Percentiles rank a stretch among this genome's conserved stretches.
phyloP scores from a whole-genome alignment of 2,329 filamentous ascomycete genomes.

The Cytospora paraplurivora region DNA sequence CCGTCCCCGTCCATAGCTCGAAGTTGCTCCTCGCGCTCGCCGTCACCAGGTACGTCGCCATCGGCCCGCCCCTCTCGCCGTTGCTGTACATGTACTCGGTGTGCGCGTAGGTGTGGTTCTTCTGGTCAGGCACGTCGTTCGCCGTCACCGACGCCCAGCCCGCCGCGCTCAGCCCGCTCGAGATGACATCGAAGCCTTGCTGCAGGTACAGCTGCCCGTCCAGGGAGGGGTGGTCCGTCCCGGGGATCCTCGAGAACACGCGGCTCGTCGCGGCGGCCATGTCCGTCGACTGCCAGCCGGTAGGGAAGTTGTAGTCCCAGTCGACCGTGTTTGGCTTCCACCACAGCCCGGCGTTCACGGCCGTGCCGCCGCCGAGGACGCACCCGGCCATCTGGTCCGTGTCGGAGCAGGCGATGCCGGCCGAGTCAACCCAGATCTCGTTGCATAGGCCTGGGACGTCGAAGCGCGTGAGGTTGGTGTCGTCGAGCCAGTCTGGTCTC shows the following conservation, averaged over 20 bases:
- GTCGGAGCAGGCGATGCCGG: conserved; percentile 63
- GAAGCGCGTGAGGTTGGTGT: conserved; percentile 62
- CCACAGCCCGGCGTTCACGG: conserved; percentile 66
- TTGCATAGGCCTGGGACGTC: conserved; percentile 69
- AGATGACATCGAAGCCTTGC: conserved; percentile 65
- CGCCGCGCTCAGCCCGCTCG: conserved; percentile 57
- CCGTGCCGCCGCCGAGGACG: conserved; percentile 63
- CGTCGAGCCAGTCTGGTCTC: conserved; percentile 58
- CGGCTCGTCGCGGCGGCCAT: conserved; percentile 60
- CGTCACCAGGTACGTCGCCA: conserved; percentile 70
- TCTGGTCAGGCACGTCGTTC: conserved; percentile 60
- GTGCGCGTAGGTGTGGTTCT: conserved; percentile 66
- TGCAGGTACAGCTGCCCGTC: conserved; percentile 70
- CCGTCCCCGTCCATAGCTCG: conserved; percentile 65
- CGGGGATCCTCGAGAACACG: conserved; percentile 70
- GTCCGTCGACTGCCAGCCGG: conserved; percentile 69
- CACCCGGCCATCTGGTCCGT: conserved; percentile 69
- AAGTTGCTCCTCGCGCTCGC: conserved; percentile 65
- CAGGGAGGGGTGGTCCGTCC: conserved; percentile 65
- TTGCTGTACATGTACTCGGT: conserved; percentile 68
- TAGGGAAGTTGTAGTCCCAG: conserved; percentile 73
- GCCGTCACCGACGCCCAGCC: conserved; percentile 64
- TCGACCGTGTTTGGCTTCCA: conserved; percentile 66
- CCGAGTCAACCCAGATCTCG: conserved; percentile 63
- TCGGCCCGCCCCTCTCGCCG: conserved; percentile 68